phyloP scores from a whole-genome alignment of 2,329 filamentous ascomycete genomes.

The Chaetothyriales sp. region DNA sequence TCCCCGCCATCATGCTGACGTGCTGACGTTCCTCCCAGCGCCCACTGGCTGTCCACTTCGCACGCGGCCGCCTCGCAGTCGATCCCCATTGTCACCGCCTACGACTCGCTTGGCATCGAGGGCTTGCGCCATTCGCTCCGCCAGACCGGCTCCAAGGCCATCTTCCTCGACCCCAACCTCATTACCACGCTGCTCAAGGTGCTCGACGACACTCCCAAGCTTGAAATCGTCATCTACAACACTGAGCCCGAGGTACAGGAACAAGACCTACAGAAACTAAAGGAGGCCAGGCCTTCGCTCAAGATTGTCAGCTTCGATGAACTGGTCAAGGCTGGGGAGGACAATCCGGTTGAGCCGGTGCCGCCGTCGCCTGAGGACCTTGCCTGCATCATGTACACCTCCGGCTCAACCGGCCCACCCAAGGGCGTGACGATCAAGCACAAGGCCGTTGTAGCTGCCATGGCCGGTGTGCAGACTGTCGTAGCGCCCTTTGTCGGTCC shows the following conservation, averaged over 20 bases:
- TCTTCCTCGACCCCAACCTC: slow-evolving; percentile 23
- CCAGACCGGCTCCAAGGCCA: slow-evolving; percentile 22
- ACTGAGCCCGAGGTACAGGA: slow-evolving; percentile 34
- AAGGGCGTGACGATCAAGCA: slow-evolving; percentile 76
- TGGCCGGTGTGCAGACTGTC: slow-evolving; percentile 65
- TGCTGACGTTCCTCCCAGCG: slow-evolving; percentile 31
- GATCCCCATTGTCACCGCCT: slow-evolving; percentile 66
- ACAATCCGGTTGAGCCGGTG: slow-evolving; percentile 52
- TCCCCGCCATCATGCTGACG: slow-evolving; percentile 8
- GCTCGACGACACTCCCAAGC: slow-evolving; percentile 36
- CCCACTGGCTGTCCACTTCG: slow-evolving; percentile 70
- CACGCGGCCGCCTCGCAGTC: slow-evolving; percentile 70
- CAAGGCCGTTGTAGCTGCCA: slow-evolving; percentile 60
- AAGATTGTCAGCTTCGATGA: slow-evolving; percentile 38
- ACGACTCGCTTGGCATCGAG: slow-evolving; percentile 24
- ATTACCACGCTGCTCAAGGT: slow-evolving; percentile 38
- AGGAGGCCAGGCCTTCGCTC: slow-evolving; percentile 34
- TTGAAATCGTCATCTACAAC: slow-evolving; percentile 41
- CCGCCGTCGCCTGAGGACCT: slow-evolving; percentile 58
- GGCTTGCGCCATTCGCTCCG: slow-evolving; percentile 22
- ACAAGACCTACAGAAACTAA: slow-evolving; percentile 36
- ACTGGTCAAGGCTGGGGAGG: slow-evolving; percentile 36
- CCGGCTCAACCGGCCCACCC: slow-evolving; percentile 68
- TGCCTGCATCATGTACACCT: slow-evolving; percentile 64
- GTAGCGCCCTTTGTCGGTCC: slow-evolving; percentile 65